Base-by-base conservation (phyloP, 129 eudicot genomes). In the Tagetes erecta region DNA sequence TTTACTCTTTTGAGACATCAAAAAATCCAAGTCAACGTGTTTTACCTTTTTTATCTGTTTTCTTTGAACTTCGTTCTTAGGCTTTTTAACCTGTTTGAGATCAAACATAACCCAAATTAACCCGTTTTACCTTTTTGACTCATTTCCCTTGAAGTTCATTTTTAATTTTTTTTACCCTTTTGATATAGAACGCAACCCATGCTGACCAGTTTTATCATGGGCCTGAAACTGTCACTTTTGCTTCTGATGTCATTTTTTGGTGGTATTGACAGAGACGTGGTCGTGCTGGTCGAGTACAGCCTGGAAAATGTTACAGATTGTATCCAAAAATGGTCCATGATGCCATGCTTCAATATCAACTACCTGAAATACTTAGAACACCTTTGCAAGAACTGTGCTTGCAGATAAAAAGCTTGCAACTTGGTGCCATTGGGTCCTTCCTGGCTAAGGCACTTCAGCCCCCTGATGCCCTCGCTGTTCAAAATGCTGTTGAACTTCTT, bases 271-370 rank as follows among this genome's bases (percentile, higher is more conserved):
- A 94, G 98, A 88, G 98, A 80, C 96, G 98, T 67, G 98, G 98
- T 36, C 98, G 97, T 58, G 98, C 98, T 13, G 98, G 98, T 47
- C 98, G 98, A 68, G 97, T 94, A 76, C 97, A 88, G 72, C 96
- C 98, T 66, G 98, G 97, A 67, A 85, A 85, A 52, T 94, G 98
- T 78, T 94, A 88, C 76, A 85, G 97, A 73, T 72, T 94, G 46
- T 94, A 94, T 83, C 98, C 98, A 2, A 94, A 85, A 83, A 52
- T 88, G 77, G 83, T 94, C 56, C 85, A 90, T 72, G 97, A 94
- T 73, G 89, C 98, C 64, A 90, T 94, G 97, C 89, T 87, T 45
- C 91, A 88, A 60, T 94, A 90, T 77, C 97, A 94, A 69, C 83
- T 82, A 70, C 98, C 98, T 67, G 98, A 94, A 82, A 94, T 94